Evolutionary conservation across 352 stramenopile species (phyloP), one percentile per base, ranked within the genome.

Genomic region (Pythium phragmiticola): DNA sequence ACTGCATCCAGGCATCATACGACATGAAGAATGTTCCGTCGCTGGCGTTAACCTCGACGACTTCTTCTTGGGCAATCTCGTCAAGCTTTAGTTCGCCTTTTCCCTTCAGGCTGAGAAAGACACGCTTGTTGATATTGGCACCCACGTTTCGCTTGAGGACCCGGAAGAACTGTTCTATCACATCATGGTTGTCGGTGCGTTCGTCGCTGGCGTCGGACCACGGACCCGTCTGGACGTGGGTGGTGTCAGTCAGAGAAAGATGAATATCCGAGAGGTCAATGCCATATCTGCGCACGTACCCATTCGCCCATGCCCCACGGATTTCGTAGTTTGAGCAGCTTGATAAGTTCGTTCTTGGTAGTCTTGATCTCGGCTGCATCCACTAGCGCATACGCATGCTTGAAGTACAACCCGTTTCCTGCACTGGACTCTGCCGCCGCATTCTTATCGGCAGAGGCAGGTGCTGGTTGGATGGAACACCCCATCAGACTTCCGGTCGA

Each of bases 21-120:
- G 78, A 76, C 87, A 98, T 98, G 75, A 97, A 97, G 58, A 98
- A 98, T 2, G 89, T 96, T 3, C 91, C 91, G 55, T 98, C 91
- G 42, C 87, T 92, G 3, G 76, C 65, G 46, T 97, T 96, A 21
- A 90, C 73, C 16, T 94, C 83, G 7, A 88, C 67, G 4, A 89
- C 70, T 41, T 97, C 84, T 59, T 92, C 86, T 58, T 92, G 77
- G 1, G 73, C 68, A 46, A 90, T 88, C 33, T 90, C 82, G 14
- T 86, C 79, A 7, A 83, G 45, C 11, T 74, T 72, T 4, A 88
- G 48, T n/a, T 82, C 78, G 8, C 81, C 83, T 39, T 77, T 71
- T 0, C 59, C 64, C 34, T 80, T 87, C 5, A 90, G 26, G 3
- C 65, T 80, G 30, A 91, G 72, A 23, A 88, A 89, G 12, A 93